Evolutionary conservation across 192 early-diverging fungal species (phyloP).

Genomic region (Coemansia sp.): DNA sequence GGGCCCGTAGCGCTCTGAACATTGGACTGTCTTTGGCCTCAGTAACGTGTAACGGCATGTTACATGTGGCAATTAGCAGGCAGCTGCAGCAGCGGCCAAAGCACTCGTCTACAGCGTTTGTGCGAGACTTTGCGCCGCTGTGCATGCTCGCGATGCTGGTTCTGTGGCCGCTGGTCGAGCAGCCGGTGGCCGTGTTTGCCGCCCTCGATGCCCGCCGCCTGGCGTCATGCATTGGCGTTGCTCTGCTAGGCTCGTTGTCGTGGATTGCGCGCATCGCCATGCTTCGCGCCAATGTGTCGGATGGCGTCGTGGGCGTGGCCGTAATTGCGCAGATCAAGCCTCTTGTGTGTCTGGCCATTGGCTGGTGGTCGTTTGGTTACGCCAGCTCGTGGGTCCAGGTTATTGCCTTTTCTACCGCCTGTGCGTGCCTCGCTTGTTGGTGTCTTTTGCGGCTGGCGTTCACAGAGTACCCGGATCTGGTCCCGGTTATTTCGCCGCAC

Average conservation of each 20-base stretch:
- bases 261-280: constrained; percentile 16
- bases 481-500: not conserved
- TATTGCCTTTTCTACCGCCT: constrained; percentile 18
- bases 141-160: constrained; percentile 29
- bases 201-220: constrained; percentile 6
- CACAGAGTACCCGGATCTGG: not conserved
- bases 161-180: constrained; percentile 37
- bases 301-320: constrained; percentile 32
- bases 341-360: constrained; percentile 29
- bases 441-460: not conserved
- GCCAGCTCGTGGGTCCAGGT: constrained; percentile 15
- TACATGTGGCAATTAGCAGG: constrained; percentile 10
- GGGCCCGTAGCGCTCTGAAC: not conserved
- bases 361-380: constrained; percentile 48
- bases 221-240: constrained; percentile 19
- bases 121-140: constrained; percentile 39
- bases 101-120: constrained; percentile 20
- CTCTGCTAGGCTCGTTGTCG: constrained; percentile 22
- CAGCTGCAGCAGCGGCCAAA: constrained; percentile 11
- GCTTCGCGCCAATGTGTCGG: constrained; percentile 13
- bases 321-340: constrained; percentile 15
- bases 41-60: constrained; percentile 8
- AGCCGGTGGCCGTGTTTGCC: constrained; percentile 20
- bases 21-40: constrained; percentile 12
- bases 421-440: constrained; percentile 1